phyloP scores from a whole-genome alignment of 805 yeast species.

The Teunomyces tritomae region DNA sequence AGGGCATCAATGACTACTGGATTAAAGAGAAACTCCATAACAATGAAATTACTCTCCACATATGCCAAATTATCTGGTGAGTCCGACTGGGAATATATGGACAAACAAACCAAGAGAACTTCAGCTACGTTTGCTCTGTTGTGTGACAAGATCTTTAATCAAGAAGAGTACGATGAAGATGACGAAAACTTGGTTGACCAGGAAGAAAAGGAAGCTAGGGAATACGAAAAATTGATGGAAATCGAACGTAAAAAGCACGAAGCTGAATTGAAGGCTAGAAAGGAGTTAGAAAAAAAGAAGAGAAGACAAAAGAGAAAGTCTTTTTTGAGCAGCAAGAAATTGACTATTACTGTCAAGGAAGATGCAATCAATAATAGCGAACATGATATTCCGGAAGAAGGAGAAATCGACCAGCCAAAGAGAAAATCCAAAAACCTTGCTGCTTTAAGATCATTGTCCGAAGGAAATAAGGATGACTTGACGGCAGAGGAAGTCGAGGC shows the following conservation, averaged over 20 bases:
- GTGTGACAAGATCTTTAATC: slow-evolving; percentile 74
- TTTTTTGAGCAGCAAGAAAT: slow-evolving; percentile 34
- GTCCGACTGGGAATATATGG: slow-evolving; percentile 66
- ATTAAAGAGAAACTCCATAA: slow-evolving; percentile 66
- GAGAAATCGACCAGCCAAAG: slow-evolving; percentile 34
- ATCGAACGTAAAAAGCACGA: slow-evolving; percentile 48
- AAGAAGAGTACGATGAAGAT: slow-evolving; percentile 52
- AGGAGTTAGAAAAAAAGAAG: slow-evolving; percentile 46
- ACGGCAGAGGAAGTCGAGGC: slow-evolving; percentile 45
- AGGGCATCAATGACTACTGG: slow-evolving; percentile 42
- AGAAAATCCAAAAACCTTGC: slow-evolving; percentile 27
- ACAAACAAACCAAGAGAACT: slow-evolving; percentile 71
- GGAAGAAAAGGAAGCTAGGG: slow-evolving; percentile 42
- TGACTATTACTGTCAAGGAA: slow-evolving; percentile 36
- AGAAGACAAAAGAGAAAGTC: slow-evolving; percentile 41
- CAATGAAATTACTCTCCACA: slow-evolving; percentile 66
- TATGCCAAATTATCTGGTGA: slow-evolving; percentile 69
- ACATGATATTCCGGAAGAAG: slow-evolving; percentile 23
- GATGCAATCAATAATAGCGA: slow-evolving; percentile 19
- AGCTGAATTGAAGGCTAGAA: slow-evolving; percentile 49
- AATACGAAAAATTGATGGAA: slow-evolving; percentile 48
- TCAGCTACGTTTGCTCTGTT: slow-evolving; percentile 75
- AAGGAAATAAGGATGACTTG: slow-evolving; percentile 31
- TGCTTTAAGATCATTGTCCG: slow-evolving; percentile 37
- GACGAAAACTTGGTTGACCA: slow-evolving; percentile 46